Conservation (phyloP, 1,284 basidiomycete species). For the Apiotrichum sp. region DNA sequence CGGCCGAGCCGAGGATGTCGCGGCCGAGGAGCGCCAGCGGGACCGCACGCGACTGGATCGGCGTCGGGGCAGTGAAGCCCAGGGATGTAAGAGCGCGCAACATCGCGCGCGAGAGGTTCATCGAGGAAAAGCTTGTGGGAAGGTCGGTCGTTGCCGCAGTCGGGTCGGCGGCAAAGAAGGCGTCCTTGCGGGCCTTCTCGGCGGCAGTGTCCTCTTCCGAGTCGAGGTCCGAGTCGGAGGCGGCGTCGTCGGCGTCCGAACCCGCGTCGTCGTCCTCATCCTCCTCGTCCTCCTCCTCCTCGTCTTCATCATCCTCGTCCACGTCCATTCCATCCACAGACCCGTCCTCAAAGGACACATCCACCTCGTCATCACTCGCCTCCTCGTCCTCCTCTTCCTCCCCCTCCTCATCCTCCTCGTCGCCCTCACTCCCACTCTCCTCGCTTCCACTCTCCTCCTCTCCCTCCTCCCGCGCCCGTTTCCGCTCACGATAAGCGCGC, state of each 20-base stretch:
- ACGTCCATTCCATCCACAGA: conserved; percentile 34
- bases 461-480: conserved; percentile 49
- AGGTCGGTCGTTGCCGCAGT: conserved; percentile 44
- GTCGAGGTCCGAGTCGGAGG: conserved; percentile 38
- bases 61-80: conserved; percentile 79
- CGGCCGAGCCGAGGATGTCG: conserved; percentile 89
- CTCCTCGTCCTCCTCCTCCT: conserved; percentile 33
- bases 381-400: conserved; percentile 44
- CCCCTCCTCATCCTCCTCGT: conserved; percentile 24
- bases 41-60: conserved; percentile 88
- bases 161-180: conserved; percentile 64
- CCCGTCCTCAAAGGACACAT: conserved; percentile 37
- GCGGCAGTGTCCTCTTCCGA: conserved; percentile 64
- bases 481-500: conserved; percentile 53
- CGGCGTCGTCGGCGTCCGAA: conserved; percentile 28
- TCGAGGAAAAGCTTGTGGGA: conserved; percentile 64
- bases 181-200: conserved; percentile 71
- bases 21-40: conserved; percentile 89
- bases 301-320: conserved; percentile 31
- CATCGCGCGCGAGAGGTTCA: conserved; percentile 84
- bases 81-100: conserved; percentile 78
- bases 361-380: conserved; percentile 5
- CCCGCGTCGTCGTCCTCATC: conserved; percentile 41
- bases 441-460: conserved; percentile 25
- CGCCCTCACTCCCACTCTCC: conserved; percentile 35